Percentiles rank a stretch among this genome's conserved stretches.
phyloP scores from a whole-genome alignment of 768 basidiomycete genomes.

The Psilocybe cubensis region DNA sequence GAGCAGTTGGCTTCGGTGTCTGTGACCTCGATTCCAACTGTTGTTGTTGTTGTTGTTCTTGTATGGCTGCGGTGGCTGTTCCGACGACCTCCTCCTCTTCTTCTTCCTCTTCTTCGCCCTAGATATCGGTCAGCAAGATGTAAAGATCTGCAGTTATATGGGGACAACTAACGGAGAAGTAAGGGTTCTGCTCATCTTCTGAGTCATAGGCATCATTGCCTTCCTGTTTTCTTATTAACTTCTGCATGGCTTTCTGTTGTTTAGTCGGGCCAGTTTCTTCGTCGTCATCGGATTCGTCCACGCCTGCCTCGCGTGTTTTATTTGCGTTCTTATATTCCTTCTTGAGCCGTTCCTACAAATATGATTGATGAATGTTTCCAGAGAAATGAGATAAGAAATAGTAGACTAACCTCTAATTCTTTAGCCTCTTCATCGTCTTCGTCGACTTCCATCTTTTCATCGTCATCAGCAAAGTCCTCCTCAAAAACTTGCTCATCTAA shows the following conservation, averaged over 20 bases:
- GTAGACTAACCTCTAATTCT: constrained; percentile 70
- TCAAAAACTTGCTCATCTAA: constrained; percentile 84
- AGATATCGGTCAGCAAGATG: constrained; percentile 8
- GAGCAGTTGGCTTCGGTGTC: constrained; percentile 40
- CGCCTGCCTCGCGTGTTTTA: constrained; percentile 66
- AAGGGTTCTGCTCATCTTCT: constrained; percentile 85
- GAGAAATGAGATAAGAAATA: background rate
- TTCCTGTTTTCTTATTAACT: constrained; percentile 83
- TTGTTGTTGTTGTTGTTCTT: constrained; percentile 51
- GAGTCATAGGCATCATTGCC: constrained; percentile 83
- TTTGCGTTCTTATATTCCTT: constrained; percentile 81
- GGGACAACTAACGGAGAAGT: constrained; percentile 63
- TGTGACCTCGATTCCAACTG: constrained; percentile 53
- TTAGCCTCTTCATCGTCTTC: constrained; percentile 86
- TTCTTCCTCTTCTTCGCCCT: constrained; percentile 64
- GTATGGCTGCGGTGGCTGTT: constrained; percentile 43
- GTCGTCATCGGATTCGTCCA: constrained; percentile 81
- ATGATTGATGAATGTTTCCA: constrained; percentile 8
- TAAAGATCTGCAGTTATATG: background rate
- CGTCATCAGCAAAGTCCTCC: constrained; percentile 87
- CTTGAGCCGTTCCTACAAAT: constrained; percentile 75
- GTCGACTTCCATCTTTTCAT: constrained; percentile 75
- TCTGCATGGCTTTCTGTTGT: constrained; percentile 82
- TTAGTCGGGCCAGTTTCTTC: constrained; percentile 65
- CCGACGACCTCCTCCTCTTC: constrained; percentile 68